Evolutionary conservation across 2,329 filamentous ascomycete species (phyloP).

Genomic region (Grosmannia serpens): DNA sequence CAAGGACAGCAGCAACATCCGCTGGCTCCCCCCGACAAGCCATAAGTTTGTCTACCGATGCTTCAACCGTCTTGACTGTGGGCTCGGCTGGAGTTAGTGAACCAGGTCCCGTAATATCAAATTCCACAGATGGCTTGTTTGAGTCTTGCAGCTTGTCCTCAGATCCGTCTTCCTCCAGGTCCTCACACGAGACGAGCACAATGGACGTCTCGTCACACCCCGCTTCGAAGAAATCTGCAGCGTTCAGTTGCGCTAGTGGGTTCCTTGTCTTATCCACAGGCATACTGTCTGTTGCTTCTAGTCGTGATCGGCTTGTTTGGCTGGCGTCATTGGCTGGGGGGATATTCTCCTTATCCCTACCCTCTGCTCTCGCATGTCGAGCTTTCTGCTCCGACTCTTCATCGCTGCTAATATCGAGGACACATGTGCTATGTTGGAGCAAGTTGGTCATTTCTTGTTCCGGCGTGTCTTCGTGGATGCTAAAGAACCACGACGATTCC

Average conservation of each 20-base stretch:
- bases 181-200: constrained; percentile 43
- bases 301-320: constrained; percentile 32
- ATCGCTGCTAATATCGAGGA: constrained; percentile 81
- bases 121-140: background rate
- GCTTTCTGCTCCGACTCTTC: constrained; percentile 56
- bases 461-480: constrained; percentile 84
- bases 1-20: constrained; percentile 34
- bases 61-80: background rate
- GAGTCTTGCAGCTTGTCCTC: background rate
- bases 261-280: constrained; percentile 51
- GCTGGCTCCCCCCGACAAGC: constrained; percentile 21
- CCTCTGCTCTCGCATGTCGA: constrained; percentile 40
- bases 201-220: constrained; percentile 53
- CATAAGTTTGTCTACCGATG: constrained; percentile 27
- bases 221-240: constrained; percentile 54
- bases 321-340: constrained; percentile 59
- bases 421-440: constrained; percentile 80
- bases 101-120: constrained; percentile 9
- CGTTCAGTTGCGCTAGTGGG: constrained; percentile 56
- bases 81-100: background rate
- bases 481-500: constrained; percentile 73
- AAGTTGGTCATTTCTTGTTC: constrained; percentile 88
- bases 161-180: constrained; percentile 9
- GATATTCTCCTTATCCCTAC: constrained; percentile 84
- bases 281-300: constrained; percentile 28